Conservation (phyloP, 805 yeast genomes). For the Lipomyces chichibuensis region DNA sequence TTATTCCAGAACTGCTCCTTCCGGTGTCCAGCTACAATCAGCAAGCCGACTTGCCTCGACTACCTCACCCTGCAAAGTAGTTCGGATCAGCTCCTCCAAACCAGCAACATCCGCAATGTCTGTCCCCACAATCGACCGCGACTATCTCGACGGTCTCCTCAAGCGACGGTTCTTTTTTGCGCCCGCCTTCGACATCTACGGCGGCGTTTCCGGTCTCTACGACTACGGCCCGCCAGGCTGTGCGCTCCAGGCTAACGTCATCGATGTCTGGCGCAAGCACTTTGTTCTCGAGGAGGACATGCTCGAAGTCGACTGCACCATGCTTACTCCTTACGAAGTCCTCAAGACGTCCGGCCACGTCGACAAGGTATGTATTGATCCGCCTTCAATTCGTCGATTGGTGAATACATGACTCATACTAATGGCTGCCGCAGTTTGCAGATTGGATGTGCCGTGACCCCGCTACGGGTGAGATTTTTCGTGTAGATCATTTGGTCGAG, state of each 20-base stretch:
- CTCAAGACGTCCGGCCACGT: conserved; percentile 99
- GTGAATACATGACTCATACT: background rate
- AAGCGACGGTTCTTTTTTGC: conserved; percentile 97
- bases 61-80: background rate
- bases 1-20: background rate
- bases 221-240: conserved; percentile 99
- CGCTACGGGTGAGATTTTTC: conserved; percentile 95
- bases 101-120: conserved; percentile 9
- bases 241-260: conserved; percentile 92
- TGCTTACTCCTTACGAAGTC: conserved; percentile 97
- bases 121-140: conserved; percentile 67
- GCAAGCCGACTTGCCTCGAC: background rate
- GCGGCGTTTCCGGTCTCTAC: conserved; percentile 96
- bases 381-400: background rate
- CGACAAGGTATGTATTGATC: conserved; percentile 58
- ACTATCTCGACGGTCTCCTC: conserved; percentile 82
- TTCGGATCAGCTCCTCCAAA: background rate
- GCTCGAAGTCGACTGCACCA: conserved; percentile 97
- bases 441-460: conserved; percentile 99
- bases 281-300: conserved; percentile 96
- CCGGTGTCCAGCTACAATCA: background rate
- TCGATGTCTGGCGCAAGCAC: conserved; percentile 97
- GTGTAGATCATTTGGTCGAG: conserved; percentile 98
- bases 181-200: conserved; percentile 95
- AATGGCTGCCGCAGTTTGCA: conserved; percentile 57